phyloP scores from a whole-genome alignment of 768 basidiomycete species.

The Serendipita sp. region DNA sequence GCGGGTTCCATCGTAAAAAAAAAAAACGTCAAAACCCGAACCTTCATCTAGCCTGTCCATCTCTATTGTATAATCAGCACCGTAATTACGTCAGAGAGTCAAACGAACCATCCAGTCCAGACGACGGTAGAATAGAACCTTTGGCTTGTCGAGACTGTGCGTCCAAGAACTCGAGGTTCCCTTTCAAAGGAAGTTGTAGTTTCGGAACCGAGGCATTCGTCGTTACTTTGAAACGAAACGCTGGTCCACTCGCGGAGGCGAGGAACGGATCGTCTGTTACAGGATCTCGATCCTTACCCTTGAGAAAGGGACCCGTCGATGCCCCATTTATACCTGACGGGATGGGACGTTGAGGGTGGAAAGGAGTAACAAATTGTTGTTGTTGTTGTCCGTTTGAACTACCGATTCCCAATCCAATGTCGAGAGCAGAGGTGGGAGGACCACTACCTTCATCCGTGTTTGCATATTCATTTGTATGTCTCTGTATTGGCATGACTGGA shows the following conservation, averaged over 20 bases:
- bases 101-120: background rate
- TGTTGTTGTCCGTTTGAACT: background rate
- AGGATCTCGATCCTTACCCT: background rate
- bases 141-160: no score
- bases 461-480: background rate
- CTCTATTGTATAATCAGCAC: no score
- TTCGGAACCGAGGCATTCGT: slow-evolving; percentile 27
- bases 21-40: background rate
- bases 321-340: background rate
- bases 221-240: slow-evolving; percentile 15
- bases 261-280: background rate
- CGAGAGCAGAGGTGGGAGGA: background rate
- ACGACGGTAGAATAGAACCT: no score
- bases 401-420: background rate
- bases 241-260: background rate
- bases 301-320: background rate
- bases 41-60: background rate
- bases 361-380: background rate
- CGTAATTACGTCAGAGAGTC: no score
- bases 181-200: slow-evolving; percentile 14
- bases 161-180: no score
- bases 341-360: background rate
- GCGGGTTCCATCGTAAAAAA: no score
- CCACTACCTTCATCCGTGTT: slow-evolving; percentile 12
- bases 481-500: slow-evolving; percentile 21